These are phyloP conservation scores for Immersiporthe knoxdaviesiana DNA, from an alignment of 2,329 filamentous ascomycete genomes.

Conservation along the genomic window DNA sequence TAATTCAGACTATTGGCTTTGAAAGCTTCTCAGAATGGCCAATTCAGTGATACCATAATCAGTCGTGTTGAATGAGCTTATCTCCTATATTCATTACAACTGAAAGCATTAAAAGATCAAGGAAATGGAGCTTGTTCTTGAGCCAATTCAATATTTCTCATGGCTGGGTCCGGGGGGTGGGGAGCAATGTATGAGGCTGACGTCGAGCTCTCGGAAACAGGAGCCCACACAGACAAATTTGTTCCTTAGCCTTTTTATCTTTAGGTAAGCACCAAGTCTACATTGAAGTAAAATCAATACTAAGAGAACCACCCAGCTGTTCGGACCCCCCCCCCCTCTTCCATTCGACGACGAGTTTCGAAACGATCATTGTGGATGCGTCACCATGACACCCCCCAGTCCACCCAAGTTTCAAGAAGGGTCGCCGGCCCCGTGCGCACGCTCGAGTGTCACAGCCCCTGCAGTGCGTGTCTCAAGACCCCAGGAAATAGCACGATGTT, in stretches of 20 bases:
- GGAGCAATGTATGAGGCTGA: background rate
- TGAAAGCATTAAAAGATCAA: too few species aligned
- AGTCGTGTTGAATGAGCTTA: too few species aligned
- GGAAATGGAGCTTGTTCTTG: too few species aligned
- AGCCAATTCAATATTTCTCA: too few species aligned
- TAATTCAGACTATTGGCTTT: too few species aligned
- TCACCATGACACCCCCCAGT: background rate
- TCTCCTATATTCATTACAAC: too few species aligned
- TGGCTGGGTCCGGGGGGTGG: too few species aligned
- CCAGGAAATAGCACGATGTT: slow-evolving; percentile 19
- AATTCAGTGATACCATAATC: too few species aligned
- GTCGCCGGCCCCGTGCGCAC: background rate
- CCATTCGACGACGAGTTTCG: background rate
- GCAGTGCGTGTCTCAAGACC: slow-evolving; percentile 21
- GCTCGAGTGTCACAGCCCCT: background rate
- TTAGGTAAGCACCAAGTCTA: background rate
- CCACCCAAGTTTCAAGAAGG: background rate
- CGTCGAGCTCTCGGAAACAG: background rate
- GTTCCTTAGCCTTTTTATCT: too few species aligned
- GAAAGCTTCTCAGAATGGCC: too few species aligned
- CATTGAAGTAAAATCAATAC: background rate
- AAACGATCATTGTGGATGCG: background rate
- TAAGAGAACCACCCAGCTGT: background rate
- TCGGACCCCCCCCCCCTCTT: background rate
- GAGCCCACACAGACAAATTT: too few species aligned